A percentile compares a stretch with the other conserved stretches of the same genome.
Conservation (phyloP, 108 stramenopile species). For the Nitzschia putrida region DNA sequence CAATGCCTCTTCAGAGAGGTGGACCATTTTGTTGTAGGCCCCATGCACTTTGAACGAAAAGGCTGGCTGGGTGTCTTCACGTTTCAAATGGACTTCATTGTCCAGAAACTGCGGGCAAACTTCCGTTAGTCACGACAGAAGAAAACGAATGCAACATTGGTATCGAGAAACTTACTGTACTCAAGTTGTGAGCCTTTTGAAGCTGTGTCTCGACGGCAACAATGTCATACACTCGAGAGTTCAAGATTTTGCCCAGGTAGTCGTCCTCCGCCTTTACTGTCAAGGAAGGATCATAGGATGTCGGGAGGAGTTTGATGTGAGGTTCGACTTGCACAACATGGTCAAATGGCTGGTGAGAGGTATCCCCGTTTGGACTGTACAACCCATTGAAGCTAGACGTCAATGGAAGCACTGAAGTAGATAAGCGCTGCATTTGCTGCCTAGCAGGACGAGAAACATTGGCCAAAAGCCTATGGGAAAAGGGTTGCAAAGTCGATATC, state of each 20-base stretch:
- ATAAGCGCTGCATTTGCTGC: no score
- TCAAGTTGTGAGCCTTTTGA: slow-evolving; percentile 87
- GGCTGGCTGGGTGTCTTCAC: slow-evolving; percentile 95
- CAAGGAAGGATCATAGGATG: background rate
- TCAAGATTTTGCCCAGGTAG: slow-evolving; percentile 85
- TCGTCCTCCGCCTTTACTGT: slow-evolving; percentile 64
- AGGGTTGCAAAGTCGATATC: no score
- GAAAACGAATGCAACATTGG: slow-evolving; percentile 5
- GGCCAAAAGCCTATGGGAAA: no score
- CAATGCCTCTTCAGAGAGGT: slow-evolving; percentile 60
- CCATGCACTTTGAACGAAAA: slow-evolving; percentile 98
- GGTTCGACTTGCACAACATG: background rate
- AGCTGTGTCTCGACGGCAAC: slow-evolving; percentile 93
- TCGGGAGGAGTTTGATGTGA: background rate
- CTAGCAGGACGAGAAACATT: no score
- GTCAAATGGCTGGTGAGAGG: no score
- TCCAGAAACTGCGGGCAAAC: slow-evolving; percentile 53
- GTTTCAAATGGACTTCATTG: slow-evolving; percentile 79
- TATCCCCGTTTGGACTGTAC: no score
- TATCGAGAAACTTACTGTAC: slow-evolving; percentile 48
- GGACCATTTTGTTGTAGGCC: slow-evolving; percentile 97
- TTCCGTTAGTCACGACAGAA: slow-evolving; percentile 1
- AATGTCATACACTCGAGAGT: slow-evolving; percentile 90
- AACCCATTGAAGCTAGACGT: no score
- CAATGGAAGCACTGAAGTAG: no score